phyloP scores from a whole-genome alignment of 2,329 filamentous ascomycete species.

The Exophiala mesophila region DNA sequence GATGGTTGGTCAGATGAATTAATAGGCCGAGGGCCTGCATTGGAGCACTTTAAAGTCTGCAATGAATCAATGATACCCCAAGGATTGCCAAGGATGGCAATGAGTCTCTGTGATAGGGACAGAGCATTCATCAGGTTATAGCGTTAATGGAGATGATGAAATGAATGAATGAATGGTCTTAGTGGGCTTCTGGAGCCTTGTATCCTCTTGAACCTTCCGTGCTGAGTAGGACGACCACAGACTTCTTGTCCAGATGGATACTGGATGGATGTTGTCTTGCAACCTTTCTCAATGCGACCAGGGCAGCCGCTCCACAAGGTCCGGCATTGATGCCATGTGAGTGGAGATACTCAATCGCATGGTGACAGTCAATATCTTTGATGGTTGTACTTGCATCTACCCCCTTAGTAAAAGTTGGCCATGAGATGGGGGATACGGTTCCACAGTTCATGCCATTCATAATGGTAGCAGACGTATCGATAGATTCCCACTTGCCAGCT shows the following conservation, averaged over 20 bases:
- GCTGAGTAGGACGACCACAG: slow-evolving; percentile 60
- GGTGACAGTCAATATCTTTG: slow-evolving; percentile 58
- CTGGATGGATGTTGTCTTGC: slow-evolving; percentile 30
- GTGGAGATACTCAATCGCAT: slow-evolving; percentile 52
- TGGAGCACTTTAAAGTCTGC: no score
- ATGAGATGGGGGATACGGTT: slow-evolving; percentile 61
- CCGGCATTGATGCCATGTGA: slow-evolving; percentile 47
- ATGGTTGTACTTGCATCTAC: slow-evolving; percentile 59
- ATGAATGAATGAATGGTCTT: no score
- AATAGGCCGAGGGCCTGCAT: no score
- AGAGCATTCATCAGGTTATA: no score
- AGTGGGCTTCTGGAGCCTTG: slow-evolving; percentile 35
- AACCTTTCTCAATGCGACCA: slow-evolving; percentile 52
- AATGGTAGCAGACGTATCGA: slow-evolving; percentile 58
- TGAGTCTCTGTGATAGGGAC: no score
- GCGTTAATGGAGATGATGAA: no score
- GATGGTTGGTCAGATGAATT: no score
- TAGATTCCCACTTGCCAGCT: slow-evolving; percentile 43
- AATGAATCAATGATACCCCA: no score
- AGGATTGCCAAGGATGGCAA: no score
- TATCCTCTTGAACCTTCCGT: slow-evolving; percentile 62
- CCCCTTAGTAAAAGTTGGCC: slow-evolving; percentile 54
- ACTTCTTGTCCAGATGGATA: slow-evolving; percentile 42
- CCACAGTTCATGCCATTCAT: slow-evolving; percentile 73
- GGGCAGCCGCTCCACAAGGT: slow-evolving; percentile 57